Base-by-base conservation (phyloP, 345 rosid genomes). In the Noccaea bulbosa region DNA sequence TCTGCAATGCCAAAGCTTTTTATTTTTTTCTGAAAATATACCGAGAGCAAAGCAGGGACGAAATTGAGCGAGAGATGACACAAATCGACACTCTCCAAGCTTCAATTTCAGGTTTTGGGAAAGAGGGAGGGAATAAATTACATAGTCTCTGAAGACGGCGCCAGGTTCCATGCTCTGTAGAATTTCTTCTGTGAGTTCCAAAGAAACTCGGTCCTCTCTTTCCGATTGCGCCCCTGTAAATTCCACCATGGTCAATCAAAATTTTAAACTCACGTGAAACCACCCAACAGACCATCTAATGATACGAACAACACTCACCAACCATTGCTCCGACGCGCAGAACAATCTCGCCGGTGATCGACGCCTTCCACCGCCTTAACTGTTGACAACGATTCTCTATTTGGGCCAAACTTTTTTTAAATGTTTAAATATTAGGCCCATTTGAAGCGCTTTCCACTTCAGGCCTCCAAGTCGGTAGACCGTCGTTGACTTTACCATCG, bases 91-190 rank as follows among this genome's bases (percentile, higher is more conserved):
- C 35, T 39, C 33, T 58, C 11, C 45, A 7, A 34, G 34, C 39
- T n/a, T 43, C 24, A 14, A 43, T 8, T 58, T 9, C 9, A 43
- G 40, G 67, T 20, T 34, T 14, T n/a, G 22, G 35, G 15, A 27
- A 27, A 27, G 2, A 27, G 0, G 12, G 12, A 11, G 33, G 5
- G 20, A 50, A 41, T 15, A 14, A 63, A 62, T 14, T 82, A 93
- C 97, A 57, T 89, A 94, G 79, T 94, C 97, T 75, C 88, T 79
- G 48, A 91, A 94, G 58, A 84, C 83, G 82, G 89, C 85, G 77
- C 95, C 95, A 46, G 86, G 84, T 81, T 91, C 99, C 99, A 94
- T 91, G 87, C 97, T 88, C 80, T 87, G 90, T 39, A 91, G 62
- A 61, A 85, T 84, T 78, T 91, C 97, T 66, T 89, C 98, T 2